These are phyloP conservation scores for Ophiostoma perfectum DNA, from an alignment of 2,329 filamentous ascomycete genomes.

Conservation along the genomic window DNA sequence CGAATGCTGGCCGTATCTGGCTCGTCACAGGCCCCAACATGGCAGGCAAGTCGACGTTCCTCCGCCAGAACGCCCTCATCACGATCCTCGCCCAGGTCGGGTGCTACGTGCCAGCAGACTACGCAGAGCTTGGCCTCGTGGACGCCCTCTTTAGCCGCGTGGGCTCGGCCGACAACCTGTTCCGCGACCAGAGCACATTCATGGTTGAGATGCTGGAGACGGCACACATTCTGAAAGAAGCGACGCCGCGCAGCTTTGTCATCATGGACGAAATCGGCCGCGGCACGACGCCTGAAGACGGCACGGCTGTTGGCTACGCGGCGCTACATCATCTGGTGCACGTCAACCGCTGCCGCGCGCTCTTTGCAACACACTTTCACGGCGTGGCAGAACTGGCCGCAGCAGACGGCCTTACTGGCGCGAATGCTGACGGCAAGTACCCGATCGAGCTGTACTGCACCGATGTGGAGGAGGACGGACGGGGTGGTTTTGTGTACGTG, in stretches of 20 bases:
- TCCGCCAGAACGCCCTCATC: conserved; percentile 92
- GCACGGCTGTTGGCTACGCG: conserved; percentile 82
- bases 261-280: conserved; percentile 98
- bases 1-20: conserved; percentile 59
- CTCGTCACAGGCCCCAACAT: conserved; percentile 86
- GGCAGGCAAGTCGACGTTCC: conserved; percentile 93
- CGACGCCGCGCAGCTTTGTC: conserved; percentile 79
- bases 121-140: conserved; percentile 83
- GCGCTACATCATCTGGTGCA: conserved; percentile 77
- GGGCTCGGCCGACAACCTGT: conserved; percentile 92
- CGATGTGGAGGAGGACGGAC: conserved; percentile 69
- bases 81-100: conserved; percentile 90
- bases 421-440: conserved; percentile 25
- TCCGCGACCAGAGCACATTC: conserved; percentile 90
- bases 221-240: conserved; percentile 77
- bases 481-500: conserved; percentile 74
- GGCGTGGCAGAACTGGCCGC: conserved; percentile 69
- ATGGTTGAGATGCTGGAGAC: conserved; percentile 99
- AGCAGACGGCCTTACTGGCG: conserved; percentile 41
- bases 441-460: conserved; percentile 76
- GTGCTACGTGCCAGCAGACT: conserved; percentile 83
- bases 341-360: conserved; percentile 68
- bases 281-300: conserved; percentile 90
- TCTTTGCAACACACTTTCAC: conserved; percentile 97
- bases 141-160: conserved; percentile 93